Base-by-base conservation (phyloP, 192 early-diverging fungal genomes). In the Umbelopsis isabellina region DNA sequence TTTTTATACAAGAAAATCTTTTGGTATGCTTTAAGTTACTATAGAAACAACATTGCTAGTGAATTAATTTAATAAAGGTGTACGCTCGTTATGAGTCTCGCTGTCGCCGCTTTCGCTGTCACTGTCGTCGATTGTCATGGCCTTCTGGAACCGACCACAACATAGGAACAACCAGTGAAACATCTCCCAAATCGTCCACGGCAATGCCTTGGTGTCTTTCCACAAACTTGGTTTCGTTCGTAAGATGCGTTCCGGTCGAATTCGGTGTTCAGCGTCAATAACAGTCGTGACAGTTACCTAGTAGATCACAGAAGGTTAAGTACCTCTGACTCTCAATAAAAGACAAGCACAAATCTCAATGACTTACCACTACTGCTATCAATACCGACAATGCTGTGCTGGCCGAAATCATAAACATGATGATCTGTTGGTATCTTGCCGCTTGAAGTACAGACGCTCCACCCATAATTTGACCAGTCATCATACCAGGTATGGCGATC, bases 381-480 rank as follows among this genome's bases (percentile, higher is more conserved):
- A 91, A 55, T 0, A 88, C 85, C 46, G 86, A 89, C 37, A 93
- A 82, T 8, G 87, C 87, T 1, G 88, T 86, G 15, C 86, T 85
- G 0, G 92, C 89, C 21, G 88, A 87, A 25, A 96, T 92, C 89
- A 96, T 88, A 72, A 93, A 95, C 83, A 92, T 88, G 53, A 94
- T 91, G 66, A 96, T 91, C 71, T 91, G 89, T 73, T 94, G 93
- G 69, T 92, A 94, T 66, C 85, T 80, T 13, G 88, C 89, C 0
- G 94, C 93, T 53, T 92, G 83, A 53, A 87, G 83, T n/a, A 94
- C 89, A n/a, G 89, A 80, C 2, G 91, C 89, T 48, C 93, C 94
- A 20, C 90, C 90, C 45, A 96, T 82, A 47, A 95, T 86, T 72
- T 94, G 93, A 51, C 94, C 94, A 0, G 91, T 93, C 94, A 96